Evolutionary conservation across 306 rosid species (phyloP).

Genomic region (Cucurbita ficifolia): DNA sequence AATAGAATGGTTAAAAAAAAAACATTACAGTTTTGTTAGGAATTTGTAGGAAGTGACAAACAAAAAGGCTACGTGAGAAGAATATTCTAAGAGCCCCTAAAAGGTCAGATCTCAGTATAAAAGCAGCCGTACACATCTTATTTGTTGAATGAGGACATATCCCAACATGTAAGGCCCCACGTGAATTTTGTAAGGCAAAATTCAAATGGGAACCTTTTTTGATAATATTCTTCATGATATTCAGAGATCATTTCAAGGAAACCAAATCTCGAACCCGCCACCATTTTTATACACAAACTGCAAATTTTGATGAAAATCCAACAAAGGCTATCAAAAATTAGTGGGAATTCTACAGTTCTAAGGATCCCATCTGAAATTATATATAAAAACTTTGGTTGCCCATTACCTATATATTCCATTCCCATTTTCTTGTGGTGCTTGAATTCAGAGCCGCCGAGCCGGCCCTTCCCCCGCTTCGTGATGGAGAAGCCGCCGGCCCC

Average conservation of each 20-base stretch:
- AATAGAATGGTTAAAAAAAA: background rate
- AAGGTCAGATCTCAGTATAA: slow-evolving; percentile 7
- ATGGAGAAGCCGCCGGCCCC: slow-evolving; percentile 26
- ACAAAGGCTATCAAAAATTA: background rate
- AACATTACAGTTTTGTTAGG: background rate
- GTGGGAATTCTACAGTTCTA: background rate
- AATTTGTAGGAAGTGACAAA: background rate
- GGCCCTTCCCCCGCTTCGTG: slow-evolving; percentile 40
- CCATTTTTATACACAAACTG: background rate
- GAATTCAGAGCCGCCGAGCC: slow-evolving; percentile 31
- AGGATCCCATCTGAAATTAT: background rate
- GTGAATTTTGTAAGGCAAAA: background rate
- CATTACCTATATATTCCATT: slow-evolving; percentile 43
- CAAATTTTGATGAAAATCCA: background rate
- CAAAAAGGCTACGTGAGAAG: slow-evolving; percentile 3
- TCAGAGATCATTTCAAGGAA: slow-evolving; percentile 1
- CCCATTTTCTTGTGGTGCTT: slow-evolving; percentile 47
- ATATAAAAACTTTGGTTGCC: background rate
- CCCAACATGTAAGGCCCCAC: slow-evolving; percentile 11
- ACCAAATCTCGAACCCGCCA: background rate
- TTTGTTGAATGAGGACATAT: slow-evolving; percentile 12
- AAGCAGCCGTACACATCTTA: slow-evolving; percentile 10
- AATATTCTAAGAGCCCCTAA: slow-evolving; percentile 11
- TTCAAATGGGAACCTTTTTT: background rate
- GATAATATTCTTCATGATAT: background rate